Percentiles rank a stretch among this genome's conserved stretches.
phyloP scores from a whole-genome alignment of 495 filamentous ascomycete species.

The Penicillium atrosanguineum region DNA sequence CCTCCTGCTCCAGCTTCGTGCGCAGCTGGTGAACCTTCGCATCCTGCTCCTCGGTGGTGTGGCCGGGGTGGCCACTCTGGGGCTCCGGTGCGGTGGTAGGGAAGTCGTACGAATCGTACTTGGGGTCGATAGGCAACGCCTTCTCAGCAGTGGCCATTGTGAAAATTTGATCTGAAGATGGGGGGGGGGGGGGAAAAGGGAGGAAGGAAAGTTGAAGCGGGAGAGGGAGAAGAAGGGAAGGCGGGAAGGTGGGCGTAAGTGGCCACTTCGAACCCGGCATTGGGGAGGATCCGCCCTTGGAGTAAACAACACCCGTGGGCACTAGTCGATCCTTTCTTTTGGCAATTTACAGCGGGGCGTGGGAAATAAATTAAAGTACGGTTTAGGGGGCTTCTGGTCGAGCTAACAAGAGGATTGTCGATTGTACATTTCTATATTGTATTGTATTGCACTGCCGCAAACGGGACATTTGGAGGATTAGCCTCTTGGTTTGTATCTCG shows the following conservation, averaged over 20 bases:
- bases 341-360: not conserved
- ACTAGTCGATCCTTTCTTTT: not conserved
- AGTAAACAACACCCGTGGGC: not conserved
- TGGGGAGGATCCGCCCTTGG: not conserved
- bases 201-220: constrained; percentile 10
- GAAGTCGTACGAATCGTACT: constrained; percentile 95
- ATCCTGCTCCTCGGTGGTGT: constrained; percentile 85
- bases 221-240: constrained; percentile 17
- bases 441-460: not conserved
- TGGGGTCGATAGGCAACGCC: constrained; percentile 66
- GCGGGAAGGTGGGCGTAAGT: constrained; percentile 21
- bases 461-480: not conserved
- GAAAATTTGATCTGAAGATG: constrained; percentile 9
- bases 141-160: constrained; percentile 40
- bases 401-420: not conserved
- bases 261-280: constrained; percentile 14
- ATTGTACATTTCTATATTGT: not conserved
- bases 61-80: constrained; percentile 79
- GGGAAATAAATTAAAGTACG: not conserved
- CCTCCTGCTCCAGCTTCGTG: constrained; percentile 75
- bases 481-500: not conserved
- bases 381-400: not conserved
- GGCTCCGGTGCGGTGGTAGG: constrained; percentile 71
- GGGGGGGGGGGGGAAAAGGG: constrained; percentile 10
- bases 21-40: constrained; percentile 85